These are phyloP conservation scores for Aspergillus costaricaensis DNA, from an alignment of 2,329 filamentous ascomycete species.

Conservation along the genomic window DNA sequence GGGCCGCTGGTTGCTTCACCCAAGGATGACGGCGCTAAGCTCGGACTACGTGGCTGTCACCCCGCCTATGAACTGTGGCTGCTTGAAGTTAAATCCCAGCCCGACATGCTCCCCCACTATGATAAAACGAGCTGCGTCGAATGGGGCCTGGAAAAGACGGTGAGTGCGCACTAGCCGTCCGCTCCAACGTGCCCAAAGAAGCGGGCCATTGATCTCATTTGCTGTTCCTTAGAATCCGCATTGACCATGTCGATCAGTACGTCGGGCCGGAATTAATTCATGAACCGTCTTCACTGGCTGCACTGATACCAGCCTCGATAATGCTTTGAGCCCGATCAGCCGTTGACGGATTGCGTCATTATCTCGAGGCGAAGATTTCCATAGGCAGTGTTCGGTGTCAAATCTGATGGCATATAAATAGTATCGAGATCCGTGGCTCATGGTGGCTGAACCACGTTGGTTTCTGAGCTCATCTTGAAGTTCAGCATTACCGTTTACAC, in stretches of 20 bases:
- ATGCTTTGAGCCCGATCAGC: slow-evolving; percentile 4
- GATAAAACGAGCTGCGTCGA: slow-evolving; percentile 1
- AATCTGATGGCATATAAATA: not conserved
- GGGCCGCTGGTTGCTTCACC: not conserved
- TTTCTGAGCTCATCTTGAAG: not conserved
- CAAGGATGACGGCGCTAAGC: slow-evolving; percentile 1
- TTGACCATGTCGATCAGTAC: slow-evolving; percentile 7
- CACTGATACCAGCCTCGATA: slow-evolving; percentile 8
- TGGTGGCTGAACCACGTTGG: not conserved
- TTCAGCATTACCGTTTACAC: not conserved
- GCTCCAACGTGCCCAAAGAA: not conserved
- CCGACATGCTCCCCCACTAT: not conserved
- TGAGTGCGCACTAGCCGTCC: not conserved
- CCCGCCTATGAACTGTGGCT: not conserved
- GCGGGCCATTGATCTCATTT: not conserved
- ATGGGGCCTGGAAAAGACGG: not conserved
- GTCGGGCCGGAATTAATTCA: not conserved
- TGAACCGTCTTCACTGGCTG: slow-evolving; percentile 2
- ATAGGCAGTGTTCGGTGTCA: not conserved
- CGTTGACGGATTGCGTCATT: slow-evolving; percentile 4
- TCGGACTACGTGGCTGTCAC: not conserved
- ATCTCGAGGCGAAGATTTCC: not conserved
- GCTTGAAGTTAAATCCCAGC: not conserved
- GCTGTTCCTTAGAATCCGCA: not conserved
- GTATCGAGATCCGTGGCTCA: not conserved